A percentile compares a stretch with the other conserved stretches of the same genome.
phyloP scores from a whole-genome alignment of 148 eudicot genomes.

The Spergularia marina region DNA sequence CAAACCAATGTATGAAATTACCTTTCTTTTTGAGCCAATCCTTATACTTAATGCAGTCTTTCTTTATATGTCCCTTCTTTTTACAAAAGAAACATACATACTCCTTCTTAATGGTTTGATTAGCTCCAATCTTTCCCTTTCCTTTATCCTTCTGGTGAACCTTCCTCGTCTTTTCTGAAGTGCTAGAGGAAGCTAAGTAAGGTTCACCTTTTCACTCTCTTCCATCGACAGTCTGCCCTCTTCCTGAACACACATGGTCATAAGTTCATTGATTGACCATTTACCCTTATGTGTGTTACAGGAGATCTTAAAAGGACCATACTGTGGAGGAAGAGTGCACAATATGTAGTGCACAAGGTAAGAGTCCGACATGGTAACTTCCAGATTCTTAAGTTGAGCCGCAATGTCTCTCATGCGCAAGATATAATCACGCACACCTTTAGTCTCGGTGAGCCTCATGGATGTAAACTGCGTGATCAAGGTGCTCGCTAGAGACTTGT shows the following conservation, averaged over 20 bases:
- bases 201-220: neutral
- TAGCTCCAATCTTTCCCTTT: neutral
- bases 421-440: constrained; percentile 6
- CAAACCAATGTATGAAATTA: neutral
- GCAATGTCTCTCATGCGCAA: constrained; percentile 15
- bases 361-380: neutral
- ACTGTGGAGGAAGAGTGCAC: neutral
- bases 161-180: neutral
- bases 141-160: neutral
- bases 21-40: constrained; percentile 24
- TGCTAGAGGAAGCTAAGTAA: too few species aligned
- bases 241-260: constrained; percentile 31
- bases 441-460: too few species aligned
- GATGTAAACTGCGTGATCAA: too few species aligned
- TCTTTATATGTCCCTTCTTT: constrained; percentile 8
- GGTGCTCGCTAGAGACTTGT: too few species aligned
- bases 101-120: neutral
- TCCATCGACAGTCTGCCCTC: constrained; percentile 7
- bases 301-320: neutral
- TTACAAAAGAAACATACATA: constrained; percentile 4
- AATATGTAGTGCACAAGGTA: neutral
- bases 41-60: constrained; percentile 8
- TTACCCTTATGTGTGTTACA: neutral
- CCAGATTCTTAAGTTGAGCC: neutral
- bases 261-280: constrained; percentile 19